Conservation (phyloP, 2,329 filamentous ascomycete species). For the Neonectria coccinea region DNA sequence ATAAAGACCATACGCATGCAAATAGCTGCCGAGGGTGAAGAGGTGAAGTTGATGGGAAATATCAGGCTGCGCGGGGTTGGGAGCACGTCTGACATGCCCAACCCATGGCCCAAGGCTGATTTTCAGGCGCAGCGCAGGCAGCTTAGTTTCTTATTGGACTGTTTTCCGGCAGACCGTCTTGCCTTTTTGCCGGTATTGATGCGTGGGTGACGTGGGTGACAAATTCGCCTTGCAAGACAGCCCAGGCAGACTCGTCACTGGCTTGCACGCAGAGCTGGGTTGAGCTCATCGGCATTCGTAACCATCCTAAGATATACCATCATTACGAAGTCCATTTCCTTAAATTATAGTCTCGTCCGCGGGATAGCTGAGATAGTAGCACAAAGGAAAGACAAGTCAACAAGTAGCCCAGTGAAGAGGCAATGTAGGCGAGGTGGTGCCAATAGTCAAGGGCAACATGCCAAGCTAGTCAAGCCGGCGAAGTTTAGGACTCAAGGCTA, state of each 20-base stretch:
- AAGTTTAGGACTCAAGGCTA: conserved; percentile 26
- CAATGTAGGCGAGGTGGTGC: conserved; percentile 42
- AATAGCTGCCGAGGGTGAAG: neutral
- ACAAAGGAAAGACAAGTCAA: too few relatives aligned
- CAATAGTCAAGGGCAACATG: conserved; percentile 43
- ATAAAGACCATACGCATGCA: neutral
- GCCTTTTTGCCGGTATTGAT: neutral
- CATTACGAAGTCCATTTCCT: too few relatives aligned
- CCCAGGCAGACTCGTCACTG: too few relatives aligned
- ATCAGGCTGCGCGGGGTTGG: neutral
- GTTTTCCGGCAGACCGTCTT: neutral
- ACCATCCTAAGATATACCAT: too few relatives aligned
- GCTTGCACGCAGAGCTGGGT: too few relatives aligned
- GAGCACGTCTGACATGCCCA: neutral
- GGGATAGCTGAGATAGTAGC: too few relatives aligned
- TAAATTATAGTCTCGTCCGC: too few relatives aligned
- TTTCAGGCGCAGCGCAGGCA: neutral
- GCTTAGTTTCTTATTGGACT: neutral
- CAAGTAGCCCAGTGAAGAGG: conserved; percentile 54
- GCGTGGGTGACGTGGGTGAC: neutral
- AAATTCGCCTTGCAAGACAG: neutral
- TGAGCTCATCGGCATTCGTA: too few relatives aligned
- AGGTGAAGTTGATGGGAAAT: neutral
- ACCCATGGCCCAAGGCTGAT: neutral
- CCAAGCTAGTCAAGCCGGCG: conserved; percentile 51